A percentile compares a stretch with the other conserved stretches of the same genome.
Evolutionary conservation across 345 rosid genomes (phyloP).

Genomic region (Populus alba): DNA sequence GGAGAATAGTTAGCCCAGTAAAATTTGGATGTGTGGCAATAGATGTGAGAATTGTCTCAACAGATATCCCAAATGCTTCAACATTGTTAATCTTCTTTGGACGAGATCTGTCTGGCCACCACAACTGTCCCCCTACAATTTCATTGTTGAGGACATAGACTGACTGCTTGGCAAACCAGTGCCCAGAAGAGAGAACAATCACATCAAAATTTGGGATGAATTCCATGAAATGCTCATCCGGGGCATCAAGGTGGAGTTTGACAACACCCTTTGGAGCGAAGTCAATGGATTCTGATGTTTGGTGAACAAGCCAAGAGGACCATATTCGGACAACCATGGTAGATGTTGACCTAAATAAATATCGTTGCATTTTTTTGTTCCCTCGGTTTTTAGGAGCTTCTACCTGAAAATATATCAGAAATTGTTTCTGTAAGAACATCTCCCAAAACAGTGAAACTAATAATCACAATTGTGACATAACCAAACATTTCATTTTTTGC

Average conservation of each 20-base stretch:
- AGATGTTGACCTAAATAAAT: conserved; percentile 65
- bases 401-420: conserved; percentile 49
- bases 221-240: conserved; percentile 72
- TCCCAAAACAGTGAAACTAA: neutral
- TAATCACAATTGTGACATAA: neutral
- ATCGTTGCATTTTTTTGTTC: conserved; percentile 81
- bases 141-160: conserved; percentile 74
- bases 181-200: conserved; percentile 85
- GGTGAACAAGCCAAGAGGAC: conserved; percentile 97
- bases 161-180: conserved; percentile 97
- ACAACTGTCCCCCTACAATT: conserved; percentile 89
- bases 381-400: conserved; percentile 91
- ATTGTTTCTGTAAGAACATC: neutral
- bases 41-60: conserved; percentile 70
- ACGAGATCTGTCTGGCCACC: conserved; percentile 82
- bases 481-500: neutral
- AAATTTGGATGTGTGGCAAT: conserved; percentile 67
- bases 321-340: conserved; percentile 79
- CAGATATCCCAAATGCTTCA: conserved; percentile 86
- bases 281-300: conserved; percentile 55
- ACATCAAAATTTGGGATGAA: conserved; percentile 65
- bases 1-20: conserved; percentile 72
- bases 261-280: conserved; percentile 71
- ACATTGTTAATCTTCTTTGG: conserved; percentile 72
- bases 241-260: conserved; percentile 86